Evolutionary conservation across 2,329 filamentous ascomycete species (phyloP), one percentile per base, ranked within the genome.

Genomic region (Stagonosporopsis cucurbitacearum): DNA sequence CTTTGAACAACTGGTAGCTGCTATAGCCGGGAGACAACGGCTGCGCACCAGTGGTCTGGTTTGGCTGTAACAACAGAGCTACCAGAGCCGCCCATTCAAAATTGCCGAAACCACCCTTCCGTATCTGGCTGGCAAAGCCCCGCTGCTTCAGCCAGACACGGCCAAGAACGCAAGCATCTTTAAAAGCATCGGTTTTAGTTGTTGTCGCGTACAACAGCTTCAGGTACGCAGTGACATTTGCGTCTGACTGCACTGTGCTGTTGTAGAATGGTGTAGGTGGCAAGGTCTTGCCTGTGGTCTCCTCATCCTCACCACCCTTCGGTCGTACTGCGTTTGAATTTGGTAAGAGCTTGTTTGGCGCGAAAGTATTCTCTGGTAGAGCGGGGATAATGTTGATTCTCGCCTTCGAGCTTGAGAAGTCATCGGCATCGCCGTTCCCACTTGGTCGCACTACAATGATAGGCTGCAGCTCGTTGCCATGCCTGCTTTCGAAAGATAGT

Each of bases 1-100:
- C 93, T 76, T 97, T 98, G 83, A 99, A 97, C 40, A 98, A 82
- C 75, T 98, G 94, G 22, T 94, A 95, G 75, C 89, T 90, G 78
- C 90, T 96, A 67, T 96, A 89, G 7, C 91, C 91, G 5, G 86
- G 82, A 6, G 92, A 92, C 15, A 98, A 81, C 6, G 91, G 78
- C 2, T 89, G 83, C 60, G 87, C 84, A 2, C 90, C 89, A 57
- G 88, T 88, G 6, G 86, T 84, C 6, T 88, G 89, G 23, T 91
- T 91, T n/a, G 85, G 86, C 73, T 92, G 87, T 37, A 98, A 81
- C 2, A 98, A 79, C 13, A 96, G 80, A 28, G 93, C 91, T 71
- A 93, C 84, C 44, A 95, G 79, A n/a, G 86, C 79, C 0, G 90
- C 84, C 91, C 92, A 98, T 73, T 99, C 95, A 62, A 96, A 96